A percentile compares a stretch with the other conserved stretches of the same genome.
Evolutionary conservation across 2,329 filamentous ascomycete genomes (phyloP).

Genomic region (Orbilia oligospora): DNA sequence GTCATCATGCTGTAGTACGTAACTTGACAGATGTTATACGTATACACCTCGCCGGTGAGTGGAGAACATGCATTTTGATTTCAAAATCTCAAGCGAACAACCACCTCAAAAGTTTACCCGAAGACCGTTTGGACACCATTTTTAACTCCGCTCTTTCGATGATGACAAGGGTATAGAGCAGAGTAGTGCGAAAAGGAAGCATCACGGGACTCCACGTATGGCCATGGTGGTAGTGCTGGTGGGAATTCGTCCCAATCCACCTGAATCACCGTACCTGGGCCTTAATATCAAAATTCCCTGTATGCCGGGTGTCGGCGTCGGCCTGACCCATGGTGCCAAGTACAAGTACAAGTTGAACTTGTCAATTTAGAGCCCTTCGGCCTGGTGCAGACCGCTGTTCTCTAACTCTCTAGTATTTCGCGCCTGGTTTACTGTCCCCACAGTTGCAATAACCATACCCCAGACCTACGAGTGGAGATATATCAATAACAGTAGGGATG

Average conservation of each 20-base stretch:
- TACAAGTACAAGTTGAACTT: conserved; percentile 19
- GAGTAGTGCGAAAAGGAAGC: conserved; percentile 31
- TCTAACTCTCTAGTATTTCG: conserved; percentile 19
- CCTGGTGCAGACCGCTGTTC: conserved; percentile 28
- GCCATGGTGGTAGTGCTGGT: conserved; percentile 28
- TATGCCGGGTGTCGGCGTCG: conserved; percentile 26
- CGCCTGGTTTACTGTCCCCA: conserved; percentile 48
- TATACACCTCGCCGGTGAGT: not conserved
- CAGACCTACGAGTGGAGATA: conserved; percentile 39
- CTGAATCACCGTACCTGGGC: conserved; percentile 47
- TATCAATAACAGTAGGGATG: conserved; percentile 52
- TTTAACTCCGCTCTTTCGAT: conserved; percentile 47
- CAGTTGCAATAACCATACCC: conserved; percentile 30
- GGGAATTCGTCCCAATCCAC: conserved; percentile 46
- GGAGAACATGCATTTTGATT: conserved; percentile 14
- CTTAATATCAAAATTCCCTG: conserved; percentile 32
- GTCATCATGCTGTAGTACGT: not conserved
- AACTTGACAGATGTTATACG: not conserved
- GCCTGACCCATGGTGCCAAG: conserved; percentile 44
- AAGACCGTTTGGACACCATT: conserved; percentile 32
- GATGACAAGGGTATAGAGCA: conserved; percentile 5
- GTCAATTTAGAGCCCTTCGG: conserved; percentile 22
- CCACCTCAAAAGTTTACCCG: conserved; percentile 43
- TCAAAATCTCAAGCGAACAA: conserved; percentile 16
- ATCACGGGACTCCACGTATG: conserved; percentile 39